Evolutionary conservation across 2,329 filamentous ascomycete genomes (phyloP).

Genomic region (Fusarium temperatum): DNA sequence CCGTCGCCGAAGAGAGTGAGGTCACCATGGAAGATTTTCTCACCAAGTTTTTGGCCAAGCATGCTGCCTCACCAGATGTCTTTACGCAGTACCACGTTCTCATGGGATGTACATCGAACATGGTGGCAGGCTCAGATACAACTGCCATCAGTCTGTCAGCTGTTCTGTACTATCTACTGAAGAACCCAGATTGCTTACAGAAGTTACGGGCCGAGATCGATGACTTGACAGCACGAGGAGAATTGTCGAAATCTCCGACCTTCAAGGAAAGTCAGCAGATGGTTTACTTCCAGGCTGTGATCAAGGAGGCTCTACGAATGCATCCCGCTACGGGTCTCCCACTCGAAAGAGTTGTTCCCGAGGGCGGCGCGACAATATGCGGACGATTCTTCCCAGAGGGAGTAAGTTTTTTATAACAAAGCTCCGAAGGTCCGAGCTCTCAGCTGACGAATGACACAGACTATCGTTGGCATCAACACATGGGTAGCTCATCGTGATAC

Average conservation of each 20-base stretch:
- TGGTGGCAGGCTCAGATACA: slow-evolving; percentile 38
- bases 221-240: background rate
- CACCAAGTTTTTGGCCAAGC: slow-evolving; percentile 35
- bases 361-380: slow-evolving; percentile 24
- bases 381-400: slow-evolving; percentile 31
- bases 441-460: background rate
- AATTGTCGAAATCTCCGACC: slow-evolving; percentile 7
- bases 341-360: slow-evolving; percentile 29
- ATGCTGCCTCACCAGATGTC: slow-evolving; percentile 3
- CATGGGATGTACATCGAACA: slow-evolving; percentile 31
- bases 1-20: background rate
- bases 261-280: slow-evolving; percentile 35
- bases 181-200: slow-evolving; percentile 5
- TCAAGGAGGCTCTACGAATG: slow-evolving; percentile 36
- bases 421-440: rapidly evolving
- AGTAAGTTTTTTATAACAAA: background rate
- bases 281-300: slow-evolving; percentile 30
- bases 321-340: slow-evolving; percentile 33
- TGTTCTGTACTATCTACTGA: slow-evolving; percentile 30
- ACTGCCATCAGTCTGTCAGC: slow-evolving; percentile 36
- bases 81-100: slow-evolving; percentile 35
- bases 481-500: slow-evolving; percentile 37
- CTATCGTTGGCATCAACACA: slow-evolving; percentile 33
- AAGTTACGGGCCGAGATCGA: slow-evolving; percentile 22
- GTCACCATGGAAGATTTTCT: slow-evolving; percentile 32